A percentile compares a stretch with the other conserved stretches of the same genome.
phyloP scores from a whole-genome alignment of 2,329 filamentous ascomycete species.

The Epichloe coenophiala region DNA sequence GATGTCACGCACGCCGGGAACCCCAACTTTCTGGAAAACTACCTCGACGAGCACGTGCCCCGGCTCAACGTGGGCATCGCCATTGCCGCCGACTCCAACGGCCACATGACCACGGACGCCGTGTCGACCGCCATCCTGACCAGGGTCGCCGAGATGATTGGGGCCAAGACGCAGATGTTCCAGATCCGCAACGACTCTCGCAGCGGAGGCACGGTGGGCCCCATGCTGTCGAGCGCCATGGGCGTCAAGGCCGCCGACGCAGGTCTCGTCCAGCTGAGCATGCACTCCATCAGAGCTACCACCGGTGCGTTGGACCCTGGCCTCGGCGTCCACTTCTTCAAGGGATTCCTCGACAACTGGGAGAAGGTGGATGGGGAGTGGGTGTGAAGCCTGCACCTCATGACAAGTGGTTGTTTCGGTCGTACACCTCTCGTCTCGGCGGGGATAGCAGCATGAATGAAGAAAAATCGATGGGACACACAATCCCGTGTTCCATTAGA shows the following conservation, averaged over 20 bases:
- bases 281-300: conserved; percentile 86
- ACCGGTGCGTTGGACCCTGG: conserved; percentile 79
- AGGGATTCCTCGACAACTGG: conserved; percentile 77
- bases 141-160: conserved; percentile 62
- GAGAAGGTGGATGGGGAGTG: conserved; percentile 78
- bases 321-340: conserved; percentile 75
- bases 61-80: conserved; percentile 78
- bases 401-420: neutral
- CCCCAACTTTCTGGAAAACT: conserved; percentile 78
- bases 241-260: conserved; percentile 77
- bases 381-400: conserved; percentile 18
- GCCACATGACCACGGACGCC: conserved; percentile 90
- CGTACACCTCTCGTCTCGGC: neutral
- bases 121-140: conserved; percentile 71
- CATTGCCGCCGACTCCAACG: conserved; percentile 72
- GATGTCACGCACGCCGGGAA: conserved; percentile 92
- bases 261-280: conserved; percentile 80
- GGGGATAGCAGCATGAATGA: neutral
- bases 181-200: conserved; percentile 89
- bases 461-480: too few relatives aligned
- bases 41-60: conserved; percentile 76
- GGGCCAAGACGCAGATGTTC: conserved; percentile 67
- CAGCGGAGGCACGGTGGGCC: conserved; percentile 88
- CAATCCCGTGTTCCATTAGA: neutral
- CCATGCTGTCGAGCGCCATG: conserved; percentile 68